Conservation (phyloP, 1,139 yeast species). For the Blastobotrys capitulatus region DNA sequence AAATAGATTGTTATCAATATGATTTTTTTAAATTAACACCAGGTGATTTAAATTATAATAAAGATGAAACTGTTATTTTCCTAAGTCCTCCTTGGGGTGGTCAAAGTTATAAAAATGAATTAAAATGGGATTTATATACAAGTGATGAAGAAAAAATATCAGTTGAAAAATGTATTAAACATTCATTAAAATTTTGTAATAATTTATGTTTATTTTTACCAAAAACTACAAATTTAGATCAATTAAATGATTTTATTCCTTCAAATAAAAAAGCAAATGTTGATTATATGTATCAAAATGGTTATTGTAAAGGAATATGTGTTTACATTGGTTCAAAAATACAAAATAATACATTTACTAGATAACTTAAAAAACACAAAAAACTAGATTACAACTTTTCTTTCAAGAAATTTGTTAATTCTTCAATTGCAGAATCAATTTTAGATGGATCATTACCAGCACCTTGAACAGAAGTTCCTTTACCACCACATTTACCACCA, state of each 20-base stretch:
- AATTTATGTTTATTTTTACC: constrained; percentile 76
- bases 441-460: constrained; percentile 81
- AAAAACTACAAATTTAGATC: constrained; percentile 55
- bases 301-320: constrained; percentile 20
- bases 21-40: constrained; percentile 22
- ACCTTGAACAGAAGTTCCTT: constrained; percentile 94
- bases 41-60: background rate
- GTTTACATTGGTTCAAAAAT: constrained; percentile 15
- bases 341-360: constrained; percentile 2
- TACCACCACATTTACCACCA: constrained; percentile 99
- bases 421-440: constrained; percentile 65
- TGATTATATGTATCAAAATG: constrained; percentile 20
- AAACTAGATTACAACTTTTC: constrained; percentile 19
- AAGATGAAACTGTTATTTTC: constrained; percentile 46
- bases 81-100: constrained; percentile 99
- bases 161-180: constrained; percentile 28
- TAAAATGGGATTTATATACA: constrained; percentile 42
- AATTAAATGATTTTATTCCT: constrained; percentile 28
- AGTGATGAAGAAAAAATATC: constrained; percentile 23
- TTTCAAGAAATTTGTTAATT: constrained; percentile 50
- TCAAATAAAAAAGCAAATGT: constrained; percentile 9
- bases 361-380: background rate
- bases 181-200: constrained; percentile 45
- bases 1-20: constrained; percentile 24
- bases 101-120: constrained; percentile 49